Percentiles rank a stretch among this genome's conserved stretches.
These are phyloP conservation scores for Dictyostelium brefeldianum DNA, from an alignment of 78 protist species.

Conservation along the genomic window DNA sequence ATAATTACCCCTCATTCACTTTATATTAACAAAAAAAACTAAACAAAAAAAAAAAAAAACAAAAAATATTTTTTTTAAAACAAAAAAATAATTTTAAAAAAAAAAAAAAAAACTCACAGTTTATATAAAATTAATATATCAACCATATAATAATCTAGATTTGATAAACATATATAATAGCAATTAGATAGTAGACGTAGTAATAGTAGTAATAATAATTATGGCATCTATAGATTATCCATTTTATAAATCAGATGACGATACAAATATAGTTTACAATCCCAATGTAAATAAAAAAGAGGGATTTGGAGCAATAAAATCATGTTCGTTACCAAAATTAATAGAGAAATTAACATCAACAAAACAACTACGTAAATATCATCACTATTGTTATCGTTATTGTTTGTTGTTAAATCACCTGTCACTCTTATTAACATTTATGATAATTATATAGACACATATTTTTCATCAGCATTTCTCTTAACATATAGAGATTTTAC, in stretches of 20 bases:
- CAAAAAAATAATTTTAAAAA: background rate
- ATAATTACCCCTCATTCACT: background rate
- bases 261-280: constrained; percentile 15
- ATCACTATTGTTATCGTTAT: no score
- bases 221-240: constrained; percentile 23
- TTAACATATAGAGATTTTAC: constrained; percentile 78
- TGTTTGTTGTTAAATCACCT: background rate
- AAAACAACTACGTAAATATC: constrained; percentile 14
- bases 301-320: constrained; percentile 55
- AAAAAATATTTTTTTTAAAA: no score
- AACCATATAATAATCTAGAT: background rate
- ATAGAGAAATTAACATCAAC: constrained; percentile 56
- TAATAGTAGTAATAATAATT: background rate
- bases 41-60: no score
- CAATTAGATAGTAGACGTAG: background rate
- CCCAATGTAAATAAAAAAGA: constrained; percentile 62
- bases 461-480: constrained; percentile 65
- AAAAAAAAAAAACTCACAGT: background rate
- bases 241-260: constrained; percentile 73
- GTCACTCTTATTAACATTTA: background rate
- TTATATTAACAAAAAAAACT: no score
- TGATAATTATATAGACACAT: constrained; percentile 20
- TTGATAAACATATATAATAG: no score
- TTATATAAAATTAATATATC: background rate
- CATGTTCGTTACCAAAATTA: constrained; percentile 51